Evolutionary conservation across 2,329 filamentous ascomycete species (phyloP).

Genomic region (Xylaria sp.): DNA sequence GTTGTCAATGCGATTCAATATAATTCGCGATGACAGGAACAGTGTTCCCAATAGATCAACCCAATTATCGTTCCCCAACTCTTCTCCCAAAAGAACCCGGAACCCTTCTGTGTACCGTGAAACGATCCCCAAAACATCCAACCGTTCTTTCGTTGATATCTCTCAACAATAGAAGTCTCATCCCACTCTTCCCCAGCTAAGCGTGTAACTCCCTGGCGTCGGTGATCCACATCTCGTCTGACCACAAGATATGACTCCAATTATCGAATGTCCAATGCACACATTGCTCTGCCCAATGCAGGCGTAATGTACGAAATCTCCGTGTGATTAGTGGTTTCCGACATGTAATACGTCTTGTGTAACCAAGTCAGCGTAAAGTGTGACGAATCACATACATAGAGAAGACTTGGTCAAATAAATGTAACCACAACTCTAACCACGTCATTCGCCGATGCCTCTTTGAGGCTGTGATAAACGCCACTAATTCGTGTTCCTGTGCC

Average conservation of each 20-base stretch:
- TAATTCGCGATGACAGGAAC: background rate
- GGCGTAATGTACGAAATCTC: background rate
- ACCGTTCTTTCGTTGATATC: background rate
- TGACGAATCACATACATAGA: background rate
- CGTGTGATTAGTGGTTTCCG: background rate
- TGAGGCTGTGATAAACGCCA: background rate
- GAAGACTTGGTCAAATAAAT: background rate
- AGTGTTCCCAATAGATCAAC: background rate
- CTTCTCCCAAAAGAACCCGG: background rate
- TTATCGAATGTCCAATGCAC: background rate
- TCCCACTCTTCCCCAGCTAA: background rate
- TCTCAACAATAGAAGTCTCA: background rate
- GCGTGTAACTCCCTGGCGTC: background rate
- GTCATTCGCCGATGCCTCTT: background rate
- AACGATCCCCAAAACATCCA: background rate
- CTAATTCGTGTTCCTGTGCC: background rate
- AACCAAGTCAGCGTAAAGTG: background rate
- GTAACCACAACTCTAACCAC: background rate
- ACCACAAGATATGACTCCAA: background rate
- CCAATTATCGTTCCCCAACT: background rate
- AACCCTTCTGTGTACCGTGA: background rate
- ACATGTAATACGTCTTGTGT: background rate
- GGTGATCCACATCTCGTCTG: background rate
- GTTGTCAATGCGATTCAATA: background rate
- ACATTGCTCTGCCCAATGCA: background rate